Percentiles rank a stretch among this genome's conserved stretches.
Evolutionary conservation across 2,329 filamentous ascomycete genomes (phyloP).

Genomic region (Beauveria sp.): DNA sequence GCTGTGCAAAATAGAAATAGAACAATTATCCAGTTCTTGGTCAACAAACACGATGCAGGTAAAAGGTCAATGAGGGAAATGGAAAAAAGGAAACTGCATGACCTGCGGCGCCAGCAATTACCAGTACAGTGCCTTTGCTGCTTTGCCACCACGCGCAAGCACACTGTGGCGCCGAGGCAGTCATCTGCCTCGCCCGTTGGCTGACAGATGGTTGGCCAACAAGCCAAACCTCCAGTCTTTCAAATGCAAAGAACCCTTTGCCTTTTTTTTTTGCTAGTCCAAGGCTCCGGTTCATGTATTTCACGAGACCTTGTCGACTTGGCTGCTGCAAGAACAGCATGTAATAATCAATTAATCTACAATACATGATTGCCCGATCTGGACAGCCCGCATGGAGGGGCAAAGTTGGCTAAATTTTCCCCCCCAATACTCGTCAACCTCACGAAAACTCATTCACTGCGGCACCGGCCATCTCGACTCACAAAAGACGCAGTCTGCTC

Average conservation of each 20-base stretch:
- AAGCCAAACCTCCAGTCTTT: background rate
- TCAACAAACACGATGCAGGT: background rate
- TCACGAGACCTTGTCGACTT: too few species aligned
- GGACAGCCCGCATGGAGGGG: slow-evolving; percentile 5
- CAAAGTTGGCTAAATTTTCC: slow-evolving; percentile 9
- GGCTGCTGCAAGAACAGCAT: background rate
- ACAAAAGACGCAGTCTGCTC: background rate
- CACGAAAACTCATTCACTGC: background rate
- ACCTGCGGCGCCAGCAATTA: background rate
- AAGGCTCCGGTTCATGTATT: too few species aligned
- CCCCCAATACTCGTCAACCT: background rate
- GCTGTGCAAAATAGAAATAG: background rate
- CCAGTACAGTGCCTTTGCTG: background rate
- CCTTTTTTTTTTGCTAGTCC: too few species aligned
- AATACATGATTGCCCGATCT: slow-evolving; percentile 3
- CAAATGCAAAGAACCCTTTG: background rate
- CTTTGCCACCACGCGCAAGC: background rate
- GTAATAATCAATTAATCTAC: background rate
- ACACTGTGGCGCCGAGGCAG: background rate
- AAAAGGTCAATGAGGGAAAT: background rate
- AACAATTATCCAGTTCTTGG: background rate
- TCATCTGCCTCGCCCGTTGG: background rate
- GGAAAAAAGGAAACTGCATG: background rate
- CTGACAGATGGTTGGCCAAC: background rate
- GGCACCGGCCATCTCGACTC: background rate